A percentile compares a stretch with the other conserved stretches of the same genome.
phyloP scores from a whole-genome alignment of 306 rosid species.

The Dalbergia cochinchinensis region DNA sequence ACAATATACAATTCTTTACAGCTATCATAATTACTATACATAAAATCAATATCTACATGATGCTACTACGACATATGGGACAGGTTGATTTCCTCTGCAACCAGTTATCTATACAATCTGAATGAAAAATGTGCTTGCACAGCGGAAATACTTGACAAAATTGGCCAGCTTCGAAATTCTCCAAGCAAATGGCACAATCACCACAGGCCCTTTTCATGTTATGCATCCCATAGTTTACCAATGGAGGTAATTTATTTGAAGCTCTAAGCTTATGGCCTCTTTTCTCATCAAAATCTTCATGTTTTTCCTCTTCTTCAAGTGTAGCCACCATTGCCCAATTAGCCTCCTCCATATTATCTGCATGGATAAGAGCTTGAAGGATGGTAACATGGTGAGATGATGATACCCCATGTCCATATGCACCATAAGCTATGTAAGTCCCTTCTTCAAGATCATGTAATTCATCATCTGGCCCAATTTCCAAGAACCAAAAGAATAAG shows the following conservation, averaged over 20 bases:
- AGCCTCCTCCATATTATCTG: conserved; percentile 35
- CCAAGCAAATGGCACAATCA: conserved; percentile 72
- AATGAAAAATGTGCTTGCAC: conserved; percentile 70
- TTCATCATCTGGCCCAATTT: conserved; percentile 16
- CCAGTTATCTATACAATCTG: conserved; percentile 68
- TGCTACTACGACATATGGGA: conserved; percentile 46
- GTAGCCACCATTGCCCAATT: conserved; percentile 31
- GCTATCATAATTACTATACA: neutral
- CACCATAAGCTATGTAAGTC: neutral
- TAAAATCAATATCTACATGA: neutral
- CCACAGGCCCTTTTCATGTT: conserved; percentile 28
- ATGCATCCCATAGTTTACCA: conserved; percentile 56
- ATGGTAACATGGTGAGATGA: conserved; percentile 11
- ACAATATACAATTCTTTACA: neutral
- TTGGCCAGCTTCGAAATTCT: conserved; percentile 57
- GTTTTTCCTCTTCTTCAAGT: conserved; percentile 16
- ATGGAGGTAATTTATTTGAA: conserved; percentile 56
- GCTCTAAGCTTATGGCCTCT: conserved; percentile 58
- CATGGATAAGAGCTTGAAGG: neutral
- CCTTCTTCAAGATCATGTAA: conserved; percentile 44
- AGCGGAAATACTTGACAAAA: conserved; percentile 63
- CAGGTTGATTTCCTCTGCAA: conserved; percentile 59
- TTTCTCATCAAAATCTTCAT: conserved; percentile 28
- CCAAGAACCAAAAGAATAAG: conserved; percentile 47
- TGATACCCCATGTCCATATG: too few relatives aligned